phyloP scores from a whole-genome alignment of 1,284 basidiomycete genomes.

The Stereum hirsutum region DNA sequence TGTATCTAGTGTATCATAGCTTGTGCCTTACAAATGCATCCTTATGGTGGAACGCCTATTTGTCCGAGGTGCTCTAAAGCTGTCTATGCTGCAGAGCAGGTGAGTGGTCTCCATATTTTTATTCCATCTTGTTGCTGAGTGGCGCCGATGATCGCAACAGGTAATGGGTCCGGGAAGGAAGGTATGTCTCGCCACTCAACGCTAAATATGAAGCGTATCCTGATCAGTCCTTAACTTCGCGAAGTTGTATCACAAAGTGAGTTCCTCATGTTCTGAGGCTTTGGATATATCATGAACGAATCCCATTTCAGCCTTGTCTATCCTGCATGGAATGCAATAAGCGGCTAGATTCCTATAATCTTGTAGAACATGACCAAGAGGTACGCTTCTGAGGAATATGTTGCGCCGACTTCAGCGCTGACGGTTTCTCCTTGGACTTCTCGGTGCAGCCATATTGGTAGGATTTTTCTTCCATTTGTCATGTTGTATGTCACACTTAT shows the following conservation, averaged over 20 bases:
- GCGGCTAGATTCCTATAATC: constrained; percentile 60
- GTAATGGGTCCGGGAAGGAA: constrained; percentile 74
- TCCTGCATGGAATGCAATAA: constrained; percentile 64
- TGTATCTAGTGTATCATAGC: too few species aligned
- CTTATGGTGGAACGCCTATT: constrained; percentile 53
- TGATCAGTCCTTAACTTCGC: constrained; percentile 6
- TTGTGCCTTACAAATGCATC: too few species aligned
- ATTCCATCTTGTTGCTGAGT: not conserved
- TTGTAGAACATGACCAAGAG: constrained; percentile 71
- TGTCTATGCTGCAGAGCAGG: constrained; percentile 80
- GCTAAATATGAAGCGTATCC: constrained; percentile 2
- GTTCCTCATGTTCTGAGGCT: constrained; percentile 4
- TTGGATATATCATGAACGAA: constrained; percentile 3
- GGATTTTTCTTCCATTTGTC: constrained; percentile 8
- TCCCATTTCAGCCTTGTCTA: constrained; percentile 49
- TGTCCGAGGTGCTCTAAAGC: constrained; percentile 39
- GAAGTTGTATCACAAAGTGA: constrained; percentile 72
- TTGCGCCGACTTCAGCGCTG: too few species aligned
- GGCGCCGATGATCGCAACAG: constrained; percentile 26
- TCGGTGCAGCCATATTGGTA: constrained; percentile 55
- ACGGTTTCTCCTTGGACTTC: too few species aligned
- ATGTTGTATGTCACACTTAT: not conserved
- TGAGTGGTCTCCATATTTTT: constrained; percentile 18
- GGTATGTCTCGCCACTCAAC: constrained; percentile 31
- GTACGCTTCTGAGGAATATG: too few species aligned